A percentile compares a stretch with the other conserved stretches of the same genome.
phyloP scores from a whole-genome alignment of 106 monocot species.

The Cymbidium sinense region DNA sequence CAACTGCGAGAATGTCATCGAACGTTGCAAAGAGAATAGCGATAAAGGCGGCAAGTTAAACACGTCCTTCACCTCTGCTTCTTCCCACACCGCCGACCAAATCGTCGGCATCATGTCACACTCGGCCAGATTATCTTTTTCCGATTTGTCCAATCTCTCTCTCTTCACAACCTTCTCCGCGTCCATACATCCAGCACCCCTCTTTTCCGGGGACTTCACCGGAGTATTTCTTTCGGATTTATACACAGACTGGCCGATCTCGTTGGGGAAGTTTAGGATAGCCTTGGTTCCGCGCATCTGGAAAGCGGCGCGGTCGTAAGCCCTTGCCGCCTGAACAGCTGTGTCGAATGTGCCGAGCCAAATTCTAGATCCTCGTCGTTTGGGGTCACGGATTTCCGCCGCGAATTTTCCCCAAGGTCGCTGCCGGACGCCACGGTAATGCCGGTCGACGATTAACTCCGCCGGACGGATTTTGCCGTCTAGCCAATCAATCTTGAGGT shows the following conservation, averaged over 20 bases:
- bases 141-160: not conserved
- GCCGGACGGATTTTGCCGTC: constrained; percentile 11
- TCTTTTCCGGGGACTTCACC: constrained; percentile 5
- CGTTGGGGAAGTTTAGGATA: constrained; percentile 84
- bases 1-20: constrained; percentile 15
- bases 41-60: constrained; percentile 32
- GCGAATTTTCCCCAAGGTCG: constrained; percentile 86
- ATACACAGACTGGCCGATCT: constrained; percentile 12
- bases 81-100: constrained; percentile 18
- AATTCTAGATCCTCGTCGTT: constrained; percentile 49
- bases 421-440: constrained; percentile 69
- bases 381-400: constrained; percentile 63
- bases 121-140: not conserved
- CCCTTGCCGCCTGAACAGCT: constrained; percentile 61
- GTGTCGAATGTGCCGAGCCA: constrained; percentile 80
- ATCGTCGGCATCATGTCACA: constrained; percentile 30
- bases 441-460: constrained; percentile 14
- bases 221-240: not conserved
- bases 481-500: constrained; percentile 11
- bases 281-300: constrained; percentile 61
- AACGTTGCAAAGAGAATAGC: constrained; percentile 27
- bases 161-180: not conserved
- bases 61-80: constrained; percentile 16
- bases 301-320: constrained; percentile 73
- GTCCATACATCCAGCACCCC: constrained; percentile 5